These are phyloP conservation scores for Talaromyces proteolyticus DNA, from an alignment of 495 filamentous ascomycete genomes.

Conservation along the genomic window DNA sequence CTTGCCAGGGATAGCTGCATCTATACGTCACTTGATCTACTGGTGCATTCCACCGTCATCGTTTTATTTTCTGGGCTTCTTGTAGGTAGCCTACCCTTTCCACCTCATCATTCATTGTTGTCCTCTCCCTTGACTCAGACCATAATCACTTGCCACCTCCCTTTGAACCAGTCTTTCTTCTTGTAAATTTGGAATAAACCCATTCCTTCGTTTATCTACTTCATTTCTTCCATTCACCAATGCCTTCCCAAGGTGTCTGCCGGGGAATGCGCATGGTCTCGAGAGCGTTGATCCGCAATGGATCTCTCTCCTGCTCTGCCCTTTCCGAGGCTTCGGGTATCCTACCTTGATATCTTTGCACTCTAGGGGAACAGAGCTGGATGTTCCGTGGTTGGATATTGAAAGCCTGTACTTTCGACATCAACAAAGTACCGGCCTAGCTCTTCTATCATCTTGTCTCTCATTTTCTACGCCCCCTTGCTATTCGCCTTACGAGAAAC, in stretches of 20 bases:
- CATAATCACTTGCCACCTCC: constrained; percentile 15
- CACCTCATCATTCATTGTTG: constrained; percentile 13
- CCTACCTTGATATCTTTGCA: not conserved
- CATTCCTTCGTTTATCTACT: constrained; percentile 11
- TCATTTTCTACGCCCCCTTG: too few species aligned
- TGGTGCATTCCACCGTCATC: constrained; percentile 13
- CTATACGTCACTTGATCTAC: not conserved
- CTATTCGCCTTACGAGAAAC: not conserved
- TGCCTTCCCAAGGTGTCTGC: too few species aligned
- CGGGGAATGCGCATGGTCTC: too few species aligned
- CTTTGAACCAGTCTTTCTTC: too few species aligned
- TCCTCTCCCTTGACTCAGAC: constrained; percentile 11
- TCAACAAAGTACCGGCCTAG: too few species aligned
- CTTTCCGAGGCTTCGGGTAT: not conserved
- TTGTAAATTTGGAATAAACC: constrained; percentile 10
- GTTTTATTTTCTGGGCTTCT: constrained; percentile 30
- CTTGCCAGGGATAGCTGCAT: not conserved
- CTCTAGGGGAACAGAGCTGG: not conserved
- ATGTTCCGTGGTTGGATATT: not conserved
- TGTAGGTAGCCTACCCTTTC: constrained; percentile 39
- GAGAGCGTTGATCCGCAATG: too few species aligned
- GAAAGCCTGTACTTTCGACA: constrained; percentile 2
- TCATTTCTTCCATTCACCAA: constrained; percentile 10
- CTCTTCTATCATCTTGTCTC: too few species aligned
- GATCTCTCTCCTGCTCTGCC: not conserved